Evolutionary conservation across 1,139 yeast species (phyloP).

Genomic region (Dujonia santamariae): DNA sequence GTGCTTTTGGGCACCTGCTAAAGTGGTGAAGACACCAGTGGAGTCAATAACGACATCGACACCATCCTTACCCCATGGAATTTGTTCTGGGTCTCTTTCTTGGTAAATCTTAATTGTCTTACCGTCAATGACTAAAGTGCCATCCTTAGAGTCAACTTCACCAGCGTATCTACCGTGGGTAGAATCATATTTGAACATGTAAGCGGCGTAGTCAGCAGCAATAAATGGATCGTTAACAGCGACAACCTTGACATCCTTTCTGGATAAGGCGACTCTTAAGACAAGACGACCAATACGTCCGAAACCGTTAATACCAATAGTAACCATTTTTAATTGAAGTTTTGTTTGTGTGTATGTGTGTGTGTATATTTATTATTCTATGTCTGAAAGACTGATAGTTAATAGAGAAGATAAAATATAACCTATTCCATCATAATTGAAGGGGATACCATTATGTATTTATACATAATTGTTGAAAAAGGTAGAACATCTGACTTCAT

Average conservation of each 20-base stretch:
- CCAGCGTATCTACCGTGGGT: slow-evolving; percentile 71
- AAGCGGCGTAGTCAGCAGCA: slow-evolving; percentile 69
- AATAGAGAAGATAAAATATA: too few species aligned
- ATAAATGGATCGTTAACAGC: slow-evolving; percentile 78
- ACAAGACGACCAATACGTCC: slow-evolving; percentile 81
- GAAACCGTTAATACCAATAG: slow-evolving; percentile 72
- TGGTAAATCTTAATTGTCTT: slow-evolving; percentile 57
- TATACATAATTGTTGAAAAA: too few species aligned
- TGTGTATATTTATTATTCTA: neutral
- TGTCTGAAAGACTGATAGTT: slow-evolving; percentile 1
- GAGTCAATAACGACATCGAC: slow-evolving; percentile 74
- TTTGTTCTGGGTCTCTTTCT: slow-evolving; percentile 67
- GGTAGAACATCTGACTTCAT: too few species aligned
- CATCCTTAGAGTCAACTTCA: slow-evolving; percentile 50
- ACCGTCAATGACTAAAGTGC: slow-evolving; percentile 55
- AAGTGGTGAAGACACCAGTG: slow-evolving; percentile 75
- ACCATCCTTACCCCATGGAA: slow-evolving; percentile 71
- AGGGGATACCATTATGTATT: too few species aligned
- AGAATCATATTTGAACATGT: slow-evolving; percentile 79
- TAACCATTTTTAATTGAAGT: slow-evolving; percentile 3
- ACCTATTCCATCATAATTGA: too few species aligned
- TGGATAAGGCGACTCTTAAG: slow-evolving; percentile 61
- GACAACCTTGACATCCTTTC: slow-evolving; percentile 64
- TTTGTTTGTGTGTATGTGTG: neutral
- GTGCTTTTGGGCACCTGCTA: slow-evolving; percentile 68